Evolutionary conservation across 257 asterid species (phyloP), one percentile per base, ranked within the genome.

Genomic region (Thymus mandschuricus): DNA sequence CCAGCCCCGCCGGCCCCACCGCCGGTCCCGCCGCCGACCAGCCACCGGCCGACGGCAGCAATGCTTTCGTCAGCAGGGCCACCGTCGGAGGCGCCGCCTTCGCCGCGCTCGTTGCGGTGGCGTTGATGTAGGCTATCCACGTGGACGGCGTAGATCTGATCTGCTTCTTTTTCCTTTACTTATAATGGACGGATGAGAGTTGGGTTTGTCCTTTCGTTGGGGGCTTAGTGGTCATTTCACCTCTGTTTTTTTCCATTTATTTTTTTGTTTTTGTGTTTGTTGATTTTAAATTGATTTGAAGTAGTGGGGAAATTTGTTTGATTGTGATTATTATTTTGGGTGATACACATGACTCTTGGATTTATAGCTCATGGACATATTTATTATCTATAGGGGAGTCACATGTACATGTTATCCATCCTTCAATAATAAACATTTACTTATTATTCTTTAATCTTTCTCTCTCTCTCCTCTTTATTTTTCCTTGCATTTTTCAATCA

Each of bases 1-100:
- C 68, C 1, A 8, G 68, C 10, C 81, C 88, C 10, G 64, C 78
- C 6, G 62, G 49, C 72, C 6, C 84, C 2, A 8, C 78, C 0
- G 30, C 80, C 1, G 84, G 72, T 4, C 63, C 84, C 67, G 0
- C 86, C 66, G 54, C 50, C 10, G 81, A 81, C 9, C 44, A 27
- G 38, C 0, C 91, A 0, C 93, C 96, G 0, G 60, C 83, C 0
- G 84, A 79, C 43, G 78, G 82, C 2, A 35, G 60, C 30, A 80
- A 62, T 6, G 86, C 83, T 0, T 81, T 75, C 54, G 85, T 79
- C 63, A 80, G 75, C 79, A 81, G 80, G 73, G 89, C 79, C 1
- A 81, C 83, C 60, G 4, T 90, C 41, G 86, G 95, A 15, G 86
- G 95, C 60, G 78, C 92, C 64, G 87, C 82, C 3, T 27, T 90